These are phyloP conservation scores for Cyberlindnera misumaiensis DNA, from an alignment of 805 yeast genomes.

Conservation along the genomic window DNA sequence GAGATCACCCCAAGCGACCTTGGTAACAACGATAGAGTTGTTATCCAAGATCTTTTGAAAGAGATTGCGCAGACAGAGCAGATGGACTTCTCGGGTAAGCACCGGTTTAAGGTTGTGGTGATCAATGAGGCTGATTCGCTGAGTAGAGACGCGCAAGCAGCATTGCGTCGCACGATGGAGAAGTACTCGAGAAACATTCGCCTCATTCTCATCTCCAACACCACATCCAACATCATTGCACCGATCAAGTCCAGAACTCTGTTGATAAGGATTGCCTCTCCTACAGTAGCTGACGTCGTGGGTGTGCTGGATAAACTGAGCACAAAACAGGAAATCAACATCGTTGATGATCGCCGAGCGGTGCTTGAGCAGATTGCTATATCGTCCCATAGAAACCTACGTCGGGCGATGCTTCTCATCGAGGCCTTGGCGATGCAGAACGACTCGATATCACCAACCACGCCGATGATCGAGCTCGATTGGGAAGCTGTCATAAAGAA, in stretches of 20 bases:
- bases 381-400: slow-evolving; percentile 60
- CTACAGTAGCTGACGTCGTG: slow-evolving; percentile 52
- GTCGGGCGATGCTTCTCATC: slow-evolving; percentile 69
- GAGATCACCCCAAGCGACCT: slow-evolving; percentile 96
- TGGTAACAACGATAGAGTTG: slow-evolving; percentile 93
- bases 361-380: slow-evolving; percentile 47
- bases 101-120: slow-evolving; percentile 71
- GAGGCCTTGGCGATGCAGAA: slow-evolving; percentile 77
- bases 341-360: slow-evolving; percentile 31
- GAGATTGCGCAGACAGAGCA: slow-evolving; percentile 95
- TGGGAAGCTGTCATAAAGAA: slow-evolving; percentile 80
- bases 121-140: slow-evolving; percentile 89
- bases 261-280: slow-evolving; percentile 82
- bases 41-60: slow-evolving; percentile 87
- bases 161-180: slow-evolving; percentile 93
- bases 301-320: slow-evolving; percentile 50
- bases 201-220: slow-evolving; percentile 75
- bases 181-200: slow-evolving; percentile 86
- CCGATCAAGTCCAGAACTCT: slow-evolving; percentile 94
- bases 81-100: slow-evolving; percentile 62
- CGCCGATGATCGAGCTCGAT: slow-evolving; percentile 66
- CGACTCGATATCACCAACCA: slow-evolving; percentile 39
- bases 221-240: slow-evolving; percentile 85
- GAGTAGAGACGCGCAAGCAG: slow-evolving; percentile 93
- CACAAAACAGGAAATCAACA: slow-evolving; percentile 40